phyloP scores from a whole-genome alignment of 2,329 filamentous ascomycete genomes.

The Lachnellula occidentalis region DNA sequence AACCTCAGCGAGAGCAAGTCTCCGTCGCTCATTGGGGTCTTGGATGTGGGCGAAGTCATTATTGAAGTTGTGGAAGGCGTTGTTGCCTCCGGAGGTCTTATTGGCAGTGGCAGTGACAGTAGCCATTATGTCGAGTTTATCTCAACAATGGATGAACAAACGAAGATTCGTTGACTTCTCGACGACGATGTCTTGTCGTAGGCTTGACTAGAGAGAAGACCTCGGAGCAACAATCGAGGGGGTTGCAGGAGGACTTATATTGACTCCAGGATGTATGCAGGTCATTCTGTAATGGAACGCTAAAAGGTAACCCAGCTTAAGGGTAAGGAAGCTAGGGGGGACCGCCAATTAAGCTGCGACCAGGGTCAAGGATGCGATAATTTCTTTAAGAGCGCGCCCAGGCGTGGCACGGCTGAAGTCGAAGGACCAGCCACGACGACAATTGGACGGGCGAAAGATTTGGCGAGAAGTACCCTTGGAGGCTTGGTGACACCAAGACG shows the following conservation, averaged over 20 bases:
- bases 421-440: not conserved
- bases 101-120: not conserved
- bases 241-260: not conserved
- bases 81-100: conserved; percentile 57
- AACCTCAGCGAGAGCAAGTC: conserved; percentile 74
- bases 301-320: no score
- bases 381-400: not conserved
- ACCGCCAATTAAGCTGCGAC: no score
- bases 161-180: not conserved
- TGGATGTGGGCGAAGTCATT: conserved; percentile 56
- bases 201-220: not conserved
- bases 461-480: no score
- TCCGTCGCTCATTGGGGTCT: conserved; percentile 70
- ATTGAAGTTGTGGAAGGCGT: conserved; percentile 72
- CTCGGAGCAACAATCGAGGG: not conserved
- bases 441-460: no score
- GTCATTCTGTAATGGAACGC: not conserved
- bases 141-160: not conserved
- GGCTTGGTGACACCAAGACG: no score
- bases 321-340: no score
- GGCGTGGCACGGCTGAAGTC: not conserved
- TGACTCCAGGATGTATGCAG: not conserved
- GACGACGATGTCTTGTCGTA: not conserved
- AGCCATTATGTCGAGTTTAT: not conserved
- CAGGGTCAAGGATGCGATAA: not conserved